phyloP scores from a whole-genome alignment of 495 filamentous ascomycete genomes.

The Chaetomium tenue region DNA sequence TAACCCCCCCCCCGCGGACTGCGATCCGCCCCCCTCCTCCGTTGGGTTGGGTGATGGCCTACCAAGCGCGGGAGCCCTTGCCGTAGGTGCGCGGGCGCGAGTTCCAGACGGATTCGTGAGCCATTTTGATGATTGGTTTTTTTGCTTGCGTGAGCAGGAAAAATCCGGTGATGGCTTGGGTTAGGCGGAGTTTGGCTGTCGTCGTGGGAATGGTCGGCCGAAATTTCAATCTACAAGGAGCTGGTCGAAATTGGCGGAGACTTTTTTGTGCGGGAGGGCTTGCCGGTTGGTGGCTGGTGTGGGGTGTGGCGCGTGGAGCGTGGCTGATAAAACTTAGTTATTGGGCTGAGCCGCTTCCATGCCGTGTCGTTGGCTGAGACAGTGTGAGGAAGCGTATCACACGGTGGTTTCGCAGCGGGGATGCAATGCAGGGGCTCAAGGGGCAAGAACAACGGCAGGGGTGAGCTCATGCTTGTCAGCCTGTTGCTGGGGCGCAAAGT shows the following conservation, averaged over 20 bases:
- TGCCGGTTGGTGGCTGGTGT: constrained; percentile 27
- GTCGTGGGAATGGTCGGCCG: constrained; percentile 20
- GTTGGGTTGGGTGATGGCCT: constrained; percentile 38
- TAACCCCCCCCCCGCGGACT: not conserved
- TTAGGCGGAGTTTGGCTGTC: constrained; percentile 25
- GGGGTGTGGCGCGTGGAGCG: constrained; percentile 23
- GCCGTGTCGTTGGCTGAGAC: not conserved
- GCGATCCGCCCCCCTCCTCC: not conserved
- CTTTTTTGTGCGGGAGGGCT: constrained; percentile 38
- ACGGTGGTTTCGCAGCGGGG: not conserved
- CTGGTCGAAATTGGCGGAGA: constrained; percentile 28
- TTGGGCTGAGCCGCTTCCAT: not conserved
- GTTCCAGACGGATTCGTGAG: constrained; percentile 99
- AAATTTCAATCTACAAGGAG: constrained; percentile 16
- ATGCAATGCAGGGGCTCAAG: constrained; percentile 1
- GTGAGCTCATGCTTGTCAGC: constrained; percentile 16
- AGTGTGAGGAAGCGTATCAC: not conserved
- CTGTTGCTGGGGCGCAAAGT: constrained; percentile 32
- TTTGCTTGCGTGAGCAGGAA: constrained; percentile 15
- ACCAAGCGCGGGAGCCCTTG: constrained; percentile 92
- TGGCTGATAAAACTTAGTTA: not conserved
- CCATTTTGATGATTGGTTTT: constrained; percentile 61
- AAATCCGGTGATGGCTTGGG: constrained; percentile 17
- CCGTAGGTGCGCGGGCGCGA: constrained; percentile 94
- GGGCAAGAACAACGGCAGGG: constrained; percentile 9